Percentiles rank a stretch among this genome's conserved stretches.
These are phyloP conservation scores for Scortechinia acanthostroma DNA, from an alignment of 2,329 filamentous ascomycete genomes.

Conservation along the genomic window DNA sequence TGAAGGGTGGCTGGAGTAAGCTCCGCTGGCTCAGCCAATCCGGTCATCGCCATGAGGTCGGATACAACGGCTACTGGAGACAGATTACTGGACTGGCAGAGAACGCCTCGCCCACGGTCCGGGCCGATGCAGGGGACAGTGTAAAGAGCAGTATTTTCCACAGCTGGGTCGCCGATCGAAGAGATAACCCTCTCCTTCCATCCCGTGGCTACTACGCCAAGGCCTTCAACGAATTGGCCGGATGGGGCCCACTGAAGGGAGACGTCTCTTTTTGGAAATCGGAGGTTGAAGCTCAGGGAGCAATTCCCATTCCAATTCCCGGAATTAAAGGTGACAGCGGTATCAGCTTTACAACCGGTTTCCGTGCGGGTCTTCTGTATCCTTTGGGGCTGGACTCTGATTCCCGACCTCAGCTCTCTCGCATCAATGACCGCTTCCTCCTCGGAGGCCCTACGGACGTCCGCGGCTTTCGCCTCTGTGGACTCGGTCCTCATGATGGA, in stretches of 20 bases:
- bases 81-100: slow-evolving; percentile 75
- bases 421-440: slow-evolving; percentile 89
- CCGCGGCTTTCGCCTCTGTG: slow-evolving; percentile 83
- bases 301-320: slow-evolving; percentile 67
- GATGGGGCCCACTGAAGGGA: slow-evolving; percentile 73
- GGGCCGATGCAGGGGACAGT: slow-evolving; percentile 79
- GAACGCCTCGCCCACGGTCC: slow-evolving; percentile 73
- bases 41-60: slow-evolving; percentile 69
- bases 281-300: slow-evolving; percentile 76
- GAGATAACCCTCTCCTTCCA: slow-evolving; percentile 80
- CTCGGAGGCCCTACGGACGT: slow-evolving; percentile 92
- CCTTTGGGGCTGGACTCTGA: slow-evolving; percentile 64
- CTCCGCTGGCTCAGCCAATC: slow-evolving; percentile 64
- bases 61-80: slow-evolving; percentile 78
- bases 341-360: slow-evolving; percentile 73
- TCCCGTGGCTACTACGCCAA: slow-evolving; percentile 76
- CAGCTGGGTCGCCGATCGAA: slow-evolving; percentile 70
- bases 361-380: slow-evolving; percentile 76
- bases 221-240: slow-evolving; percentile 75
- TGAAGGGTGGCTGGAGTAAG: slow-evolving; percentile 72
- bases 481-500: slow-evolving; percentile 82
- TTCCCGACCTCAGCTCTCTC: slow-evolving; percentile 52
- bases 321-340: slow-evolving; percentile 65
- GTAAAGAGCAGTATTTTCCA: slow-evolving; percentile 84
- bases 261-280: slow-evolving; percentile 92